Evolutionary conservation across 371 early-diverging fungal genomes (phyloP).

Genomic region (Circinella umbellata): DNA sequence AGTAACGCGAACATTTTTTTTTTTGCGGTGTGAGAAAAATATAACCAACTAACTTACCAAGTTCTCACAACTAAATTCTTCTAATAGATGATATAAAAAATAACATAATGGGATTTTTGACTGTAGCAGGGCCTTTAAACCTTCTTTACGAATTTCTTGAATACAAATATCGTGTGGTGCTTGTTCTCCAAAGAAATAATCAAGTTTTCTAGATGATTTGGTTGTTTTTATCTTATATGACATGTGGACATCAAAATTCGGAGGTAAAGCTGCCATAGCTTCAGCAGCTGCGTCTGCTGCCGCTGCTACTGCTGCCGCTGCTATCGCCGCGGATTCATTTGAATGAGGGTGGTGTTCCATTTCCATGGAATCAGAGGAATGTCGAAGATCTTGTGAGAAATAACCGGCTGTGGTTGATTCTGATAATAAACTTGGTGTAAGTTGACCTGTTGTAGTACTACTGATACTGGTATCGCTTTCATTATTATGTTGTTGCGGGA

Average conservation of each 20-base stretch:
- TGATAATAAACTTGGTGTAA: neutral
- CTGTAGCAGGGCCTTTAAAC: constrained; percentile 58
- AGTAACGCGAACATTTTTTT: neutral
- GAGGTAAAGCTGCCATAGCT: constrained; percentile 12
- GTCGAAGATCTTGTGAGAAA: neutral
- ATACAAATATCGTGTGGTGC: constrained; percentile 56
- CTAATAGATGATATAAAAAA: constrained; percentile 57
- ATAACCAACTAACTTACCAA: constrained; percentile 36
- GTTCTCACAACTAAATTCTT: constrained; percentile 63
- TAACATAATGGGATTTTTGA: constrained; percentile 62
- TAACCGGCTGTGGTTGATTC: constrained; percentile 2
- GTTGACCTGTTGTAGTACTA: neutral
- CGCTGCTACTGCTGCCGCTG: constrained; percentile 2
- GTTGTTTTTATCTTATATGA: constrained; percentile 42
- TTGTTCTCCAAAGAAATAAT: constrained; percentile 57
- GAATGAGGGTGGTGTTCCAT: neutral
- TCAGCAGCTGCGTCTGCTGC: constrained; percentile 15
- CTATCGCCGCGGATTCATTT: neutral
- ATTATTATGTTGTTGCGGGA: no score
- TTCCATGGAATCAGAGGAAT: neutral
- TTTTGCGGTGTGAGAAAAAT: neutral
- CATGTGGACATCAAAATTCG: constrained; percentile 45
- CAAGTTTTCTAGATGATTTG: constrained; percentile 48
- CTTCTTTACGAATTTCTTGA: constrained; percentile 54
- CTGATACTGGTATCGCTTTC: no score